Evolutionary conservation across 495 filamentous ascomycete species (phyloP).

Genomic region (Penicillium diatomitis): DNA sequence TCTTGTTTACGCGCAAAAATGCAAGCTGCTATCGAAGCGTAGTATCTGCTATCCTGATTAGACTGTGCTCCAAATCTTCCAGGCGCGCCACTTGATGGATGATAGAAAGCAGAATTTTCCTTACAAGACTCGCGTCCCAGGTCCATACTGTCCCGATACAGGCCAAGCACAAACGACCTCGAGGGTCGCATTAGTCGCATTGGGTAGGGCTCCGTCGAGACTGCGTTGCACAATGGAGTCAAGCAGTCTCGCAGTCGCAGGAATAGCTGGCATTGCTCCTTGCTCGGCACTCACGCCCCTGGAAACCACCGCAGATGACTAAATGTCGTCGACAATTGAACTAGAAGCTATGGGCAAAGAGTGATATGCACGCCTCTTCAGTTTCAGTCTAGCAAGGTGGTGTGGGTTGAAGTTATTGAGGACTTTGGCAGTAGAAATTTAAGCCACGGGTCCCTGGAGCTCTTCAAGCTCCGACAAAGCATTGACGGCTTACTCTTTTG

Average conservation of each 20-base stretch:
- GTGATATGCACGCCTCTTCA: too few species aligned
- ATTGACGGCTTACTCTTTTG: too few species aligned
- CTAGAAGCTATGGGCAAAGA: too few species aligned
- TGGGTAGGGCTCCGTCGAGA: constrained; percentile 13
- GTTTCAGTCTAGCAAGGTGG: too few species aligned
- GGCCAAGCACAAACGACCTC: constrained; percentile 53
- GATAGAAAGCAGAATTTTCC: constrained; percentile 7
- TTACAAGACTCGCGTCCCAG: constrained; percentile 46
- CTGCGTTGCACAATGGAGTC: constrained; percentile 20
- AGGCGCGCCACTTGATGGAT: not conserved
- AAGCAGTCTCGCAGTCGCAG: constrained; percentile 17
- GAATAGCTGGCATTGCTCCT: constrained; percentile 36
- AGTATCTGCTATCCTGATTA: constrained; percentile 37
- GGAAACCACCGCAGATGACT: not conserved
- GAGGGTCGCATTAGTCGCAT: constrained; percentile 16
- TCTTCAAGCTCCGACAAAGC: too few species aligned
- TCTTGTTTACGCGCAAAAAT: constrained; percentile 46
- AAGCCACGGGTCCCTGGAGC: too few species aligned
- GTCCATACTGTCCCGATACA: constrained; percentile 52
- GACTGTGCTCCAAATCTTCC: not conserved
- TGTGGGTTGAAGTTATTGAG: too few species aligned
- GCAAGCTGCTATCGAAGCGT: constrained; percentile 48
- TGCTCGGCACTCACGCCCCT: constrained; percentile 6
- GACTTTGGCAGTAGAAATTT: too few species aligned
- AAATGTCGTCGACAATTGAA: too few species aligned